Percentiles rank a stretch among this genome's conserved stretches.
Evolutionary conservation across 2,329 filamentous ascomycete genomes (phyloP).

Genomic region (Pestalotiopsis sp.): DNA sequence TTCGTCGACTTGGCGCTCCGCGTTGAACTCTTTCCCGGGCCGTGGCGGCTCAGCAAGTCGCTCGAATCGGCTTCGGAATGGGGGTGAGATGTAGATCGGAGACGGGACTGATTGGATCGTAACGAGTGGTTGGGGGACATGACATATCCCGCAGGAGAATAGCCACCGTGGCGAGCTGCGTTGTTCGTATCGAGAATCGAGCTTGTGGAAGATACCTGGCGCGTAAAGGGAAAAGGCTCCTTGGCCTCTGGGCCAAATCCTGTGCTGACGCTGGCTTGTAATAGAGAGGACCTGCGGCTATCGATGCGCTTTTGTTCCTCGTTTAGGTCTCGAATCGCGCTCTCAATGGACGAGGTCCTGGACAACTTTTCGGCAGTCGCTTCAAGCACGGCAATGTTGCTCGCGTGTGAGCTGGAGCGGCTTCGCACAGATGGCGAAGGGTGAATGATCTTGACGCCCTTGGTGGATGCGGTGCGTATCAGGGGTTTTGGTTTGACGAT

Average conservation of each 20-base stretch:
- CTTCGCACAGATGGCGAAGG: slow-evolving; percentile 65
- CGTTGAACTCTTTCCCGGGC: slow-evolving; percentile 57
- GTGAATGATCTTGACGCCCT: slow-evolving; percentile 52
- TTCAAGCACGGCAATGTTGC: slow-evolving; percentile 75
- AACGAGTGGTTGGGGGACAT: slow-evolving; percentile 69
- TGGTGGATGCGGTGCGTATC: slow-evolving; percentile 48
- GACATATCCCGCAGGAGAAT: slow-evolving; percentile 69
- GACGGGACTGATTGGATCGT: slow-evolving; percentile 47
- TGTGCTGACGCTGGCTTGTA: slow-evolving; percentile 52
- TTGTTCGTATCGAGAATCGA: slow-evolving; percentile 74
- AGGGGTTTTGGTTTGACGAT: slow-evolving; percentile 43
- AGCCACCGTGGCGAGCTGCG: slow-evolving; percentile 68
- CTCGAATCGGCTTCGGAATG: slow-evolving; percentile 41
- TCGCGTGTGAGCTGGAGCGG: slow-evolving; percentile 62
- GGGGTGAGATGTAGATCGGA: slow-evolving; percentile 57
- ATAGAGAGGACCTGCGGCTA: slow-evolving; percentile 65
- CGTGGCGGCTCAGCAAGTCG: slow-evolving; percentile 50
- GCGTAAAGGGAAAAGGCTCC: slow-evolving; percentile 34
- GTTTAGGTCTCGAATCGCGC: slow-evolving; percentile 75
- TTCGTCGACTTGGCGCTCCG: slow-evolving; percentile 52
- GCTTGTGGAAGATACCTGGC: slow-evolving; percentile 49
- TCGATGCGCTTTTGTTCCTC: slow-evolving; percentile 71
- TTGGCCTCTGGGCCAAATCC: slow-evolving; percentile 28
- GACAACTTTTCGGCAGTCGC: slow-evolving; percentile 76
- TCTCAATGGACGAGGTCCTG: slow-evolving; percentile 74